These are phyloP conservation scores for Setaria viridis DNA, from an alignment of 202 grass and related monocot species.

Conservation along the genomic window DNA sequence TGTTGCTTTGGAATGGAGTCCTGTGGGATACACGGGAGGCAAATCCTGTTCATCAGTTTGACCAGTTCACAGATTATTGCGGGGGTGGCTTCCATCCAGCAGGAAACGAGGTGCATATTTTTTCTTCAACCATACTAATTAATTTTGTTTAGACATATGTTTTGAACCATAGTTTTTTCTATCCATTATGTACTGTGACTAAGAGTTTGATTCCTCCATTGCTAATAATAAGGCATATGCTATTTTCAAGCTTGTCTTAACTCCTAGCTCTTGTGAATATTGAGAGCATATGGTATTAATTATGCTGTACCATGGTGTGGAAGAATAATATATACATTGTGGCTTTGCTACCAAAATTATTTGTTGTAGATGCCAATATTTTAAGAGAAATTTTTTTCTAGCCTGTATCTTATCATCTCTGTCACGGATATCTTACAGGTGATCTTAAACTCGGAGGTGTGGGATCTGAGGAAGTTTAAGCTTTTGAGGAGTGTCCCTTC, in stretches of 20 bases:
- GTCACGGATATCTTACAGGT: conserved; percentile 54
- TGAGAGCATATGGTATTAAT: background rate
- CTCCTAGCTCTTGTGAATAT: background rate
- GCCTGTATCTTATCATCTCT: conserved; percentile 23
- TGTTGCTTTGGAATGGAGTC: conserved; percentile 92
- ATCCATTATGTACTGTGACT: background rate
- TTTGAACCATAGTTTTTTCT: background rate
- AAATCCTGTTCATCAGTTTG: conserved; percentile 77
- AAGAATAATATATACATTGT: background rate
- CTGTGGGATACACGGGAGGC: conserved; percentile 83
- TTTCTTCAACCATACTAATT: background rate
- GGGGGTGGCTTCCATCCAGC: conserved; percentile 97
- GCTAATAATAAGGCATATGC: background rate
- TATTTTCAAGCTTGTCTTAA: background rate
- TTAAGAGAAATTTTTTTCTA: background rate
- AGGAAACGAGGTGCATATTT: conserved; percentile 81
- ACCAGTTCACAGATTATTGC: conserved; percentile 97
- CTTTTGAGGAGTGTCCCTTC: conserved; percentile 92
- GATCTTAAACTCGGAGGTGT: conserved; percentile 97
- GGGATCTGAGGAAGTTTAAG: conserved; percentile 97
- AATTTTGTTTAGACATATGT: background rate
- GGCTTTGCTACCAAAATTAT: background rate
- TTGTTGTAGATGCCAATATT: background rate
- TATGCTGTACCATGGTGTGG: background rate
- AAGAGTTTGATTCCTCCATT: background rate